Evolutionary conservation across 768 basidiomycete genomes (phyloP).

Genomic region (Suillus subluteus): DNA sequence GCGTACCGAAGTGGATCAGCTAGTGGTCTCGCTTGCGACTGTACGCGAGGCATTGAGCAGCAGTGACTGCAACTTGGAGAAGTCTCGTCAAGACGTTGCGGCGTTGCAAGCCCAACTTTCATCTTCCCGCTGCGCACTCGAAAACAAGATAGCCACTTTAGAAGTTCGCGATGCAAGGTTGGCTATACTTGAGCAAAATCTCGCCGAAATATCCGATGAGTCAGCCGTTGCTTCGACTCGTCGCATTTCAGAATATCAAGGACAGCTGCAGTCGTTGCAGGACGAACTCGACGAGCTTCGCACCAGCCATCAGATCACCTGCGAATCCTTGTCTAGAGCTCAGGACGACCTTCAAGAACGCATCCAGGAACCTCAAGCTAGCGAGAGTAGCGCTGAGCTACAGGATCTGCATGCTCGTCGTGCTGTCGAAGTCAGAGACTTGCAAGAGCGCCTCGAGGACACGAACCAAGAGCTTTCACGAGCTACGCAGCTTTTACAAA

Average conservation of each 20-base stretch:
- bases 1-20: constrained; percentile 19
- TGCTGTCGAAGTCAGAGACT: constrained; percentile 37
- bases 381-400: constrained; percentile 10
- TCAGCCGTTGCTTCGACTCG: constrained; percentile 1
- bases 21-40: constrained; percentile 28
- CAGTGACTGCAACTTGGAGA: constrained; percentile 18
- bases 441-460: constrained; percentile 43
- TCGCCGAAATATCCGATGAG: constrained; percentile 14
- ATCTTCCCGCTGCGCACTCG: constrained; percentile 20
- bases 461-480: constrained; percentile 39
- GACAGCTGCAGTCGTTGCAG: constrained; percentile 5
- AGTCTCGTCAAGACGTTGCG: constrained; percentile 10
- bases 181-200: constrained; percentile 14
- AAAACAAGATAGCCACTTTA: constrained; percentile 12
- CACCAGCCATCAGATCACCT: constrained; percentile 3
- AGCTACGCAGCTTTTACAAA: constrained; percentile 37
- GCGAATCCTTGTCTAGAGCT: constrained; percentile 11
- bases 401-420: constrained; percentile 34
- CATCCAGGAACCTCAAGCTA: constrained; percentile 2
- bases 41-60: constrained; percentile 23
- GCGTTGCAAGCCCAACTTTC: constrained; percentile 25
- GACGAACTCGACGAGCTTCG: constrained; percentile 13
- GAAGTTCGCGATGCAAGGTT: constrained; percentile 17
- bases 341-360: constrained; percentile 12
- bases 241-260: constrained; percentile 12